Evolutionary conservation across 768 basidiomycete genomes (phyloP).

Genomic region (Sarcodon aspratus): DNA sequence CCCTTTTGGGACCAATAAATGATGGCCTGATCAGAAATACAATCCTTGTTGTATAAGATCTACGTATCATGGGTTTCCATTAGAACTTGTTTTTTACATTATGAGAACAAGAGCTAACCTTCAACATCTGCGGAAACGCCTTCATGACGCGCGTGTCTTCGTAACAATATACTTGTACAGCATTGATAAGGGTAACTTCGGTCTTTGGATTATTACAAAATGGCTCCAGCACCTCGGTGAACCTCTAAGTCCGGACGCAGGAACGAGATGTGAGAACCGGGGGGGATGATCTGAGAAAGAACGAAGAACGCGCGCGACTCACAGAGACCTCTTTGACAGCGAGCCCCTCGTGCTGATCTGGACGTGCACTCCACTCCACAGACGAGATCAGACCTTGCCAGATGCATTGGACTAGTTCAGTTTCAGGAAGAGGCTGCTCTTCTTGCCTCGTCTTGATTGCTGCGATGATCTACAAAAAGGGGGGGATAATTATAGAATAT

Average conservation of each 20-base stretch:
- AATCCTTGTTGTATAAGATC: constrained; percentile 94
- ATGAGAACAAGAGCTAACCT: constrained; percentile 31
- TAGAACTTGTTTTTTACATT: neutral
- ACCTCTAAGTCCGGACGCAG: constrained; percentile 40
- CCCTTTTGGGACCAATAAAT: constrained; percentile 99
- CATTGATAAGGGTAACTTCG: constrained; percentile 89
- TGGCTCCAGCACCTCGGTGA: constrained; percentile 75
- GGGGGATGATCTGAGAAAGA: neutral
- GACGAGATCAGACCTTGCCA: constrained; percentile 88
- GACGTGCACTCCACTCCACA: constrained; percentile 80
- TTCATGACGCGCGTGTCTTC: constrained; percentile 94
- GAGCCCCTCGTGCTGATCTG: constrained; percentile 86
- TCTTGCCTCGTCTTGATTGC: constrained; percentile 63
- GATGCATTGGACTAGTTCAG: constrained; percentile 78
- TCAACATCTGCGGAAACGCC: constrained; percentile 89
- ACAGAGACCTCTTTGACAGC: constrained; percentile 86
- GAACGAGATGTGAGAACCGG: neutral
- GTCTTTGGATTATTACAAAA: constrained; percentile 86
- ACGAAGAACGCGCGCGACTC: constrained; percentile 16
- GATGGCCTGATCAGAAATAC: constrained; percentile 91
- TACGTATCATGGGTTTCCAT: constrained; percentile 16
- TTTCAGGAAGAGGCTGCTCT: constrained; percentile 74
- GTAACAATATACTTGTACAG: constrained; percentile 92
- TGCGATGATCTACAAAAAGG: constrained; percentile 48
- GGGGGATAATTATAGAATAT: neutral